A percentile compares a stretch with the other conserved stretches of the same genome.
Conservation (phyloP, 2,329 filamentous ascomycete genomes). For the Cladosporium sp. region DNA sequence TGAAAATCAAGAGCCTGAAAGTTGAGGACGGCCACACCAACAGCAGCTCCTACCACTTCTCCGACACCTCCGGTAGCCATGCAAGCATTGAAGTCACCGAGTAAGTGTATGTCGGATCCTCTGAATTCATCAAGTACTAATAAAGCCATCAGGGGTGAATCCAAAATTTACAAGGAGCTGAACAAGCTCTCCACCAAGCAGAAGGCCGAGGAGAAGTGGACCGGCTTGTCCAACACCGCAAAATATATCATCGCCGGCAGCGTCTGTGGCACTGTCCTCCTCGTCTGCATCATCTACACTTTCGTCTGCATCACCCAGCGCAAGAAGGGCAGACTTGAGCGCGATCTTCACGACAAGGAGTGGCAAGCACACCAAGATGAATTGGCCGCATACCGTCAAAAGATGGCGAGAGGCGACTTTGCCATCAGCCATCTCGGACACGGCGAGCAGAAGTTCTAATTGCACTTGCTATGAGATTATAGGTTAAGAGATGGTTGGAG, state of each 20-base stretch:
- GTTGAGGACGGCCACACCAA: conserved; percentile 32
- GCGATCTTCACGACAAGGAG: conserved; percentile 43
- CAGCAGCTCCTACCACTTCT: conserved; percentile 37
- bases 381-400: conserved; percentile 26
- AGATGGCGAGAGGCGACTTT: conserved; percentile 28
- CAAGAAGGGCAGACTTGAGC: conserved; percentile 46
- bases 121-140: neutral
- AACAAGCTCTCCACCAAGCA: conserved; percentile 41
- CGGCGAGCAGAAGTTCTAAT: conserved; percentile 7
- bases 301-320: conserved; percentile 50
- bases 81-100: conserved; percentile 45
- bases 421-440: conserved; percentile 16
- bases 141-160: conserved; percentile 21
- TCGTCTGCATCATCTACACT: conserved; percentile 31
- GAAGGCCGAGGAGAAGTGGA: conserved; percentile 41
- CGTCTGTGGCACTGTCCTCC: conserved; percentile 38
- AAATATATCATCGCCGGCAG: conserved; percentile 47
- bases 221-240: conserved; percentile 40
- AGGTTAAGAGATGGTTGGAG: neutral
- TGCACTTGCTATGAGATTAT: neutral
- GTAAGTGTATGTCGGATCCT: conserved; percentile 28
- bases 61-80: conserved; percentile 36
- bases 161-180: conserved; percentile 26
- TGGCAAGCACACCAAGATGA: conserved; percentile 40
- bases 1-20: conserved; percentile 32